Conservation (phyloP, 1,139 yeast genomes). For the Hyphopichia fennica region DNA sequence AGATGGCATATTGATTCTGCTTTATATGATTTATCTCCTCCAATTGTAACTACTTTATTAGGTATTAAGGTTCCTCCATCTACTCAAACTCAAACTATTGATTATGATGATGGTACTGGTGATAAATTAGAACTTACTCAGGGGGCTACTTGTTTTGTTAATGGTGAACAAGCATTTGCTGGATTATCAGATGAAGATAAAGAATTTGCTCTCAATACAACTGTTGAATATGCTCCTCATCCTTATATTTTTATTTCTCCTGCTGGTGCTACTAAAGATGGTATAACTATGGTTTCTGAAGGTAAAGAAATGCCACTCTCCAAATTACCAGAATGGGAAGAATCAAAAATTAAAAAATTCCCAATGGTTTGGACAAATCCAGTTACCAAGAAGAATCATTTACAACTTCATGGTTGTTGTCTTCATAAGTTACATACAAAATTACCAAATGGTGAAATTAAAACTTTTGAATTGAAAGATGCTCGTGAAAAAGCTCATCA, state of each 20-base stretch:
- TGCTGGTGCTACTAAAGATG: conserved; percentile 80
- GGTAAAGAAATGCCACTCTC: conserved; percentile 67
- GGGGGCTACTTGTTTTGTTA: conserved; percentile 86
- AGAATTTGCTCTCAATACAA: conserved; percentile 69
- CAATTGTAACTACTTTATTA: conserved; percentile 76
- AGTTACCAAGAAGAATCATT: conserved; percentile 76
- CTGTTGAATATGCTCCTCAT: conserved; percentile 86
- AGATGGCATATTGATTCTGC: conserved; percentile 96
- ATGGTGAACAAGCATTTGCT: conserved; percentile 76
- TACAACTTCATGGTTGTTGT: conserved; percentile 88
- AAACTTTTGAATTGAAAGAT: conserved; percentile 57
- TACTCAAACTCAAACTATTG: conserved; percentile 46
- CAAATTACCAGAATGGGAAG: conserved; percentile 80
- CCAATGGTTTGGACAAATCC: conserved; percentile 94
- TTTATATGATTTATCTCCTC: conserved; percentile 79
- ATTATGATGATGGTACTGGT: conserved; percentile 64
- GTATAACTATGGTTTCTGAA: conserved; percentile 80
- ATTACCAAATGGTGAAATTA: conserved; percentile 50
- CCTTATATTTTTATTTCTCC: conserved; percentile 83
- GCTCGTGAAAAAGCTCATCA: conserved; percentile 70
- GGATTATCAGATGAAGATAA: conserved; percentile 66
- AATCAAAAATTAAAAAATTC: conserved; percentile 65
- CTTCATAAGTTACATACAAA: conserved; percentile 64
- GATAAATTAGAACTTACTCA: conserved; percentile 68
- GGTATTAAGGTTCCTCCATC: conserved; percentile 78